Evolutionary conservation across 495 filamentous ascomycete species (phyloP).

Genomic region (Penicillium cosmopolitanum): DNA sequence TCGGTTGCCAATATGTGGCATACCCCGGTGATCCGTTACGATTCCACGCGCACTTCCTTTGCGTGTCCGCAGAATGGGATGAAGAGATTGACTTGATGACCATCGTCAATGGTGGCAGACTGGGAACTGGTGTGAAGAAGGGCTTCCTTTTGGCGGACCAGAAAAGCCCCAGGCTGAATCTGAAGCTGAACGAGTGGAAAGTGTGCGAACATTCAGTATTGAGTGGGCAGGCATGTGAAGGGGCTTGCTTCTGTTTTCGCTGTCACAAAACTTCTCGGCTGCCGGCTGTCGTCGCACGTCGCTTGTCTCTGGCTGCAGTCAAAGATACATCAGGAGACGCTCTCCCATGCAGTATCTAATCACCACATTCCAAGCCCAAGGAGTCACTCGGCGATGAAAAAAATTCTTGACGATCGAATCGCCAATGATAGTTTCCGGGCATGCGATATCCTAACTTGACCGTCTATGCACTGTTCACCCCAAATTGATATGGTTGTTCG

Average conservation of each 20-base stretch:
- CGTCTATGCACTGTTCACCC: too few species aligned
- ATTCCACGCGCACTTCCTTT: conserved; percentile 92
- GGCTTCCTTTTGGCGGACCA: conserved; percentile 79
- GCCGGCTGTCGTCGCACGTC: neutral
- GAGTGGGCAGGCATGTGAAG: conserved; percentile 83
- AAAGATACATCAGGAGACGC: neutral
- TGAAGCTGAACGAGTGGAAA: conserved; percentile 30
- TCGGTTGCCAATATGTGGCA: conserved; percentile 90
- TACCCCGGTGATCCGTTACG: conserved; percentile 95
- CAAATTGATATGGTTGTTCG: neutral
- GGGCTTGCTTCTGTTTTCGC: neutral
- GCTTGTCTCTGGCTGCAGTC: too few species aligned
- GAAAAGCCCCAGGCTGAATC: conserved; percentile 33
- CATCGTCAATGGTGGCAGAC: conserved; percentile 78
- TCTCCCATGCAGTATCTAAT: too few species aligned
- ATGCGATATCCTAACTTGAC: neutral
- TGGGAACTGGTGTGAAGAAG: conserved; percentile 96
- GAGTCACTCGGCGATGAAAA: too few species aligned
- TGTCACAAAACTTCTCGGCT: neutral
- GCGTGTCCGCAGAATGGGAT: conserved; percentile 78
- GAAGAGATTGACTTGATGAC: conserved; percentile 82
- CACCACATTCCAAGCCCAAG: too few species aligned
- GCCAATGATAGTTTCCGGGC: too few species aligned
- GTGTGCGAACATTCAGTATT: conserved; percentile 71
- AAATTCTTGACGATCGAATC: too few species aligned